Percentiles rank a stretch among this genome's conserved stretches.
Evolutionary conservation across 2,329 filamentous ascomycete species (phyloP).

Genomic region (Beauveria australis): DNA sequence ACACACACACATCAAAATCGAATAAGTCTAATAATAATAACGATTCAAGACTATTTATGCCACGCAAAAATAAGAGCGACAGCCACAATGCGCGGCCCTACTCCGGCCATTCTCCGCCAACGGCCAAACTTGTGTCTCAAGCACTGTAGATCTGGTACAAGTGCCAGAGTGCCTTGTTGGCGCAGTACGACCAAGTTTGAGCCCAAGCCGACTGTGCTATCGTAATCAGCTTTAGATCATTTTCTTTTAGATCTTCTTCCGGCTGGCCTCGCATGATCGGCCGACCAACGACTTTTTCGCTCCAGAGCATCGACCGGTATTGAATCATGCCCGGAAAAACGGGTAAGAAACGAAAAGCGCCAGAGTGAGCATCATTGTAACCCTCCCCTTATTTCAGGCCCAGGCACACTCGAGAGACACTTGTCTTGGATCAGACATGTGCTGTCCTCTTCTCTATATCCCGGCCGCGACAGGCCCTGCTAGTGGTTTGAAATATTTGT

Average conservation of each 20-base stretch:
- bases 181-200: background rate
- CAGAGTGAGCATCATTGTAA: background rate
- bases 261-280: background rate
- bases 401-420: background rate
- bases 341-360: background rate
- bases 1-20: background rate
- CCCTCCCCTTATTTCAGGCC: background rate
- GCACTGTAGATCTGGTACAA: slow-evolving; percentile 7
- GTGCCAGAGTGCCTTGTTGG: background rate
- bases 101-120: slow-evolving; percentile 12
- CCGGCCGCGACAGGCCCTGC: background rate
- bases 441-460: background rate
- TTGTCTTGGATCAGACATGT: background rate
- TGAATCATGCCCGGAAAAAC: background rate
- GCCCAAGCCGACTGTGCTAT: background rate
- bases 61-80: background rate
- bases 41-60: background rate
- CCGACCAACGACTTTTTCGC: background rate
- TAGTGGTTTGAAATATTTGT: background rate
- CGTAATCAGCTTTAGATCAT: background rate
- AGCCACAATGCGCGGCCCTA: slow-evolving; percentile 8
- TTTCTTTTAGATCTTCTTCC: background rate
- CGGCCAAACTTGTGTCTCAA: slow-evolving; percentile 9
- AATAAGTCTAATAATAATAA: too few relatives aligned
- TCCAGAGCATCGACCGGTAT: background rate